phyloP scores from a whole-genome alignment of 371 early-diverging fungal genomes.

The Rhizomucor pusillus region DNA sequence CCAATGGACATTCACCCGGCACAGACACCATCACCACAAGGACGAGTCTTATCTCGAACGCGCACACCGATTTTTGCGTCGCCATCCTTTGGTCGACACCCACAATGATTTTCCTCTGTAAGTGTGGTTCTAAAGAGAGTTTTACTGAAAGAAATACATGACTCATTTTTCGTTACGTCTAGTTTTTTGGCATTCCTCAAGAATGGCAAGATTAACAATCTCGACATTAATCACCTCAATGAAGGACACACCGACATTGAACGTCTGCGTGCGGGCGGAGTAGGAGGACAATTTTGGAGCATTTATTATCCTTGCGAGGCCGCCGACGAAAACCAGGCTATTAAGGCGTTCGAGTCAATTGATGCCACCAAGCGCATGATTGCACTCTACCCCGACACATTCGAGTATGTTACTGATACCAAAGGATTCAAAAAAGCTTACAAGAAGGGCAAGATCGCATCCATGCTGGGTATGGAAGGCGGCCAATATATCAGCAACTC shows the following conservation, averaged over 20 bases:
- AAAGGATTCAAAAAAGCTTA: constrained; percentile 46
- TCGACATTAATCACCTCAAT: constrained; percentile 33
- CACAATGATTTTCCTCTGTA: constrained; percentile 50
- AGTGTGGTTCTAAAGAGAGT: neutral
- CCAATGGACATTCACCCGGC: too few species aligned
- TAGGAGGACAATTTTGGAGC: constrained; percentile 67
- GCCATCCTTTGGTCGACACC: constrained; percentile 39
- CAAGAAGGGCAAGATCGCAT: constrained; percentile 48
- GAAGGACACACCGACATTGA: constrained; percentile 43
- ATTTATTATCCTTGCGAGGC: constrained; percentile 49
- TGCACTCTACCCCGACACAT: constrained; percentile 45
- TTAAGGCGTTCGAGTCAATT: constrained; percentile 53
- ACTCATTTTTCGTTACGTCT: neutral
- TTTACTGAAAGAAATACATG: neutral
- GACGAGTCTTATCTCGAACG: constrained; percentile 16
- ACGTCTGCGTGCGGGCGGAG: constrained; percentile 42
- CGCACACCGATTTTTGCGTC: constrained; percentile 25
- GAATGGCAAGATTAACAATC: constrained; percentile 38
- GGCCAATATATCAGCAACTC: constrained; percentile 67
- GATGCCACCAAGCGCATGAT: constrained; percentile 60
- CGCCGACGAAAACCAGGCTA: constrained; percentile 28
- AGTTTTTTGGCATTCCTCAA: constrained; percentile 32
- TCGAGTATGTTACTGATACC: constrained; percentile 45
- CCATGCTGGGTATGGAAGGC: constrained; percentile 68
- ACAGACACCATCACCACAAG: neutral